These are phyloP conservation scores for Exophiala sp. DNA, from an alignment of 2,329 filamentous ascomycete species.

Conservation along the genomic window DNA sequence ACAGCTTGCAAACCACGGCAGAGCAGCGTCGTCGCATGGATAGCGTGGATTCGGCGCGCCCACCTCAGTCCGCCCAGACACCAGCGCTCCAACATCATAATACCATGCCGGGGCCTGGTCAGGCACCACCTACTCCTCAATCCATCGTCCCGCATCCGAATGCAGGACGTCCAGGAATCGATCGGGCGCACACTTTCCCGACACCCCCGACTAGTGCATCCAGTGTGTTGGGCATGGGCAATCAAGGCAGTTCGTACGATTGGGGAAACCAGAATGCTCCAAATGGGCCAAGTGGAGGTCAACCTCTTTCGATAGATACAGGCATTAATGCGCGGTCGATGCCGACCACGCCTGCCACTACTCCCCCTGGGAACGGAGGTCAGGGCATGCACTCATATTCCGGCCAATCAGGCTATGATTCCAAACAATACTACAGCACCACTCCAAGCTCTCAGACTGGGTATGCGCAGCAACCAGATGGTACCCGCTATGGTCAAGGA, in stretches of 20 bases:
- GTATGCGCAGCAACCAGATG: constrained; percentile 65
- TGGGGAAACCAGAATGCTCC: constrained; percentile 68
- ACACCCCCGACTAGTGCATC: constrained; percentile 93
- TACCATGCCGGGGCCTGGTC: constrained; percentile 60
- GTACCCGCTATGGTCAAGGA: constrained; percentile 62
- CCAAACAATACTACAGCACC: constrained; percentile 74
- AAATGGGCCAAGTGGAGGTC: constrained; percentile 58
- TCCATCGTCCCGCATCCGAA: constrained; percentile 60
- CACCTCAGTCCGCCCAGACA: constrained; percentile 53
- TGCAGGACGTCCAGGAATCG: constrained; percentile 65
- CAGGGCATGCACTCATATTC: constrained; percentile 79
- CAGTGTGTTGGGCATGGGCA: constrained; percentile 73
- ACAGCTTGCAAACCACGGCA: constrained; percentile 79
- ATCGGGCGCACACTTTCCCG: constrained; percentile 87
- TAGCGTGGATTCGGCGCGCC: constrained; percentile 48
- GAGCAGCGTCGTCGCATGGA: constrained; percentile 72
- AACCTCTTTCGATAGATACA: constrained; percentile 78
- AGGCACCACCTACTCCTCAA: constrained; percentile 65
- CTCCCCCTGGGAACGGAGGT: constrained; percentile 73
- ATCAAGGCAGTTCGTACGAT: constrained; percentile 71
- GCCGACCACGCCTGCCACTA: constrained; percentile 86
- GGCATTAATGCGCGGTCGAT: constrained; percentile 76
- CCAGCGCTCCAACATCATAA: constrained; percentile 60
- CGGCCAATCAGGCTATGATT: constrained; percentile 69
- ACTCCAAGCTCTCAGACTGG: constrained; percentile 63